A percentile compares a stretch with the other conserved stretches of the same genome.
Evolutionary conservation across 2,329 filamentous ascomycete genomes (phyloP).

Genomic region (Orbilia quercus): DNA sequence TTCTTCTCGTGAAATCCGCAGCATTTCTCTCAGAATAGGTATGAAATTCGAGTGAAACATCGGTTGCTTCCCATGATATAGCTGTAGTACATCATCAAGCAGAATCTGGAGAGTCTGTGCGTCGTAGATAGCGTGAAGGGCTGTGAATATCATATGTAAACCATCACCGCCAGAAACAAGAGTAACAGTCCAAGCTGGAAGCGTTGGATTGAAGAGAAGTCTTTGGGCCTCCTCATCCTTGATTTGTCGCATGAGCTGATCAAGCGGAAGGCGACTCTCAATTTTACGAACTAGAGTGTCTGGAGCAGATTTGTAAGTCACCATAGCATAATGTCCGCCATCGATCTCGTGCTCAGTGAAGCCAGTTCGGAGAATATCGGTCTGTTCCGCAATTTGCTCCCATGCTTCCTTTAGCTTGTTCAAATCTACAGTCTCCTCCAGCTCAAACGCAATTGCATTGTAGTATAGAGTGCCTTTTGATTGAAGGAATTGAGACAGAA

Average conservation of each 20-base stretch:
- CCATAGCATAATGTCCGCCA: conserved; percentile 77
- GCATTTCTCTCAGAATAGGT: conserved; percentile 45
- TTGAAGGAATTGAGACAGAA: conserved; percentile 78
- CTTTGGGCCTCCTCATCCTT: conserved; percentile 63
- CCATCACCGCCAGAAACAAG: conserved; percentile 47
- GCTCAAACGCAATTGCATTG: conserved; percentile 73
- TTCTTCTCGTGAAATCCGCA: conserved; percentile 35
- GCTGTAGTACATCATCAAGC: conserved; percentile 69
- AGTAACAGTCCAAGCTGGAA: conserved; percentile 43
- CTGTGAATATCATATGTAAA: conserved; percentile 66
- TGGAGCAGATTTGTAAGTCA: conserved; percentile 68
- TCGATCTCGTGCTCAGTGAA: conserved; percentile 74
- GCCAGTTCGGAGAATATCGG: conserved; percentile 81
- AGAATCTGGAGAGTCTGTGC: conserved; percentile 77
- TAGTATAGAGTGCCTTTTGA: conserved; percentile 78
- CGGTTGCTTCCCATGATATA: conserved; percentile 36
- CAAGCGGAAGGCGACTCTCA: conserved; percentile 48
- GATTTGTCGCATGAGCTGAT: conserved; percentile 53
- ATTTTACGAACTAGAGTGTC: conserved; percentile 34
- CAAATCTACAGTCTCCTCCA: conserved; percentile 65
- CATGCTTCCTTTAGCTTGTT: conserved; percentile 70
- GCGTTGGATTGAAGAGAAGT: conserved; percentile 63
- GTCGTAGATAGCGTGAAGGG: conserved; percentile 89
- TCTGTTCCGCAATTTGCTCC: conserved; percentile 67
- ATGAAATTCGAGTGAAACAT: conserved; percentile 33